Conservation (phyloP, 1,284 basidiomycete species). For the Ceratorhiza oryzae-sativae region DNA sequence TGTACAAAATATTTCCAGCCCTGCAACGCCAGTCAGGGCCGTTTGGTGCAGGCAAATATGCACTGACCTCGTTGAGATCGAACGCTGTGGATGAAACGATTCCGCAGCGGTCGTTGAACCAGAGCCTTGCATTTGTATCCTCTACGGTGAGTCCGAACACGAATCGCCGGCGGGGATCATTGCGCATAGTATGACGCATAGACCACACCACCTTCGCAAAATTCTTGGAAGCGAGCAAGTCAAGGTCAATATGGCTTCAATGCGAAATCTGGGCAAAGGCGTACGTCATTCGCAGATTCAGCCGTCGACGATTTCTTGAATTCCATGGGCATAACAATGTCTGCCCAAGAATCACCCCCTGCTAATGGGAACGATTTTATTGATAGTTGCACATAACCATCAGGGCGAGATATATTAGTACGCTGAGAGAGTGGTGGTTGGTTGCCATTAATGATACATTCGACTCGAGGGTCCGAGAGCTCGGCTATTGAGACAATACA, state of each 20-base stretch:
- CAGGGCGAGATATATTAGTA: slow-evolving; percentile 4
- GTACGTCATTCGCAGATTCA: not conserved
- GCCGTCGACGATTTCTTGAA: not conserved
- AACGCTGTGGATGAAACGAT: not conserved
- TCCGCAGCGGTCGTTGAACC: slow-evolving; percentile 15
- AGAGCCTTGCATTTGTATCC: slow-evolving; percentile 13
- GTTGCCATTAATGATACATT: not conserved
- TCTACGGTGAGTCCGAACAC: slow-evolving; percentile 42
- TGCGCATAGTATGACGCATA: slow-evolving; percentile 40
- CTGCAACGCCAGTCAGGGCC: not conserved
- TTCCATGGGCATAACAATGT: slow-evolving; percentile 20
- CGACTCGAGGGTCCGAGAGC: not conserved
- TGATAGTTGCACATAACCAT: not conserved
- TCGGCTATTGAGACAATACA: not conserved
- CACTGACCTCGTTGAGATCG: slow-evolving; percentile 9
- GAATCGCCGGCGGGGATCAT: slow-evolving; percentile 41
- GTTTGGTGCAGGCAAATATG: not conserved
- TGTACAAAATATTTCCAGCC: not conserved
- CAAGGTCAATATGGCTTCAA: not conserved
- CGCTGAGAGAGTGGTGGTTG: not conserved
- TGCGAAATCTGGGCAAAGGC: not conserved
- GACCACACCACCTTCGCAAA: slow-evolving; percentile 30
- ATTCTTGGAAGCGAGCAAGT: not conserved
- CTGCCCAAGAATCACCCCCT: not conserved
- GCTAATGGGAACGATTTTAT: not conserved